Percentiles rank a stretch among this genome's conserved stretches.
phyloP scores from a whole-genome alignment of 345 rosid genomes.

The Salix exigua region DNA sequence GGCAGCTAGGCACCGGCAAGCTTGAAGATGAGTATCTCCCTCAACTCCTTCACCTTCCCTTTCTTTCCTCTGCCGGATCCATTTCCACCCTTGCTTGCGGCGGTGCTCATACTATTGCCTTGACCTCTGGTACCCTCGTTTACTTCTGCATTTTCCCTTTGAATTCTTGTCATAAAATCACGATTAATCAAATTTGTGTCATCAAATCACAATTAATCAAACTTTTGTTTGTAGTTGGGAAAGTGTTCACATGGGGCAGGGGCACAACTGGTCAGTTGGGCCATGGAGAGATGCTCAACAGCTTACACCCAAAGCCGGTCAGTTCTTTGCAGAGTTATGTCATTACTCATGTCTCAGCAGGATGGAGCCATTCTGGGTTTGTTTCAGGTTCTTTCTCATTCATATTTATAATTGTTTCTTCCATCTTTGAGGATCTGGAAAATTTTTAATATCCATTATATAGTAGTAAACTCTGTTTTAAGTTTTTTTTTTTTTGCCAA shows the following conservation, averaged over 20 bases:
- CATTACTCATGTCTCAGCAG: slow-evolving; percentile 64
- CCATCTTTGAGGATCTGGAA: no score
- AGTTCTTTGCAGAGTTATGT: slow-evolving; percentile 31
- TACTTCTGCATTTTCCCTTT: background rate
- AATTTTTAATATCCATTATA: no score
- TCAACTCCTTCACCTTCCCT: slow-evolving; percentile 52
- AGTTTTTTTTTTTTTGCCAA: background rate
- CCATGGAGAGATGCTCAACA: slow-evolving; percentile 51
- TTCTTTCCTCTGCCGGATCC: slow-evolving; percentile 39
- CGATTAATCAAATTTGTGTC: no score
- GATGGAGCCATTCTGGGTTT: slow-evolving; percentile 88
- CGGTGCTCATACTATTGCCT: slow-evolving; percentile 84
- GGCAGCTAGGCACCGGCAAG: slow-evolving; percentile 72
- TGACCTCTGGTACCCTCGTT: slow-evolving; percentile 45
- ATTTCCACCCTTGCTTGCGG: slow-evolving; percentile 80
- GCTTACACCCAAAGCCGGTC: slow-evolving; percentile 47
- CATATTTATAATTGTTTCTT: background rate
- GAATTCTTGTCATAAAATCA: background rate
- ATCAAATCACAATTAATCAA: background rate
- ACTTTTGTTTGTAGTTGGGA: slow-evolving; percentile 42
- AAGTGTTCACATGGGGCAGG: slow-evolving; percentile 81
- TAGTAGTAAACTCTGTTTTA: background rate
- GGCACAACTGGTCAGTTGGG: slow-evolving; percentile 95
- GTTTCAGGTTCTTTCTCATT: slow-evolving; percentile 60
- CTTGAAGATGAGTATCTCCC: slow-evolving; percentile 74